These are phyloP conservation scores for Tolypocladium tropicale DNA, from an alignment of 2,329 filamentous ascomycete genomes.

Conservation along the genomic window DNA sequence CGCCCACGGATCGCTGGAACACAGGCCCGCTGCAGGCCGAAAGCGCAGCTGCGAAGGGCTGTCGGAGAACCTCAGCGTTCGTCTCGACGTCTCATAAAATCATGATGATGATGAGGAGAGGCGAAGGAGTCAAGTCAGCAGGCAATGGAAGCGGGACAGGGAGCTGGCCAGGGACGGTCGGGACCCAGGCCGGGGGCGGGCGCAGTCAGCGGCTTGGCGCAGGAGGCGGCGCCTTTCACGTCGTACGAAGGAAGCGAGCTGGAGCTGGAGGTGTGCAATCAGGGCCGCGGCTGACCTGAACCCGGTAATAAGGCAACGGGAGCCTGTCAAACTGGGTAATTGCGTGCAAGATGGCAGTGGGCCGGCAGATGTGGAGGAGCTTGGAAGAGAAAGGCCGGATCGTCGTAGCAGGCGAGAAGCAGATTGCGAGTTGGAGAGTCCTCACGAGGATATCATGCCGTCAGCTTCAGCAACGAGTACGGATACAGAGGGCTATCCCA, in stretches of 20 bases:
- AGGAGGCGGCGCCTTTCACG: not conserved
- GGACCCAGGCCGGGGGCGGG: not conserved
- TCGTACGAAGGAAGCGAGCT: not conserved
- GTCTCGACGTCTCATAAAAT: not conserved
- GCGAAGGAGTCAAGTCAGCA: not conserved
- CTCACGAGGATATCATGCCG: not conserved
- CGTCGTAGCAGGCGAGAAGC: not conserved
- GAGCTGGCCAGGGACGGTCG: not conserved
- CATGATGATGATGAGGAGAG: not conserved
- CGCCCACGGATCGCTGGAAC: constrained; percentile 1
- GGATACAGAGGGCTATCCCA: not conserved
- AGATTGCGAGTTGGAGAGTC: not conserved
- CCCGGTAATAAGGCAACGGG: too few species aligned
- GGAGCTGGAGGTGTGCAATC: too few species aligned
- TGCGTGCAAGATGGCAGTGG: not conserved
- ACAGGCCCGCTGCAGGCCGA: not conserved
- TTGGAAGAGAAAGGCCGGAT: not conserved
- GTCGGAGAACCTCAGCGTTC: not conserved
- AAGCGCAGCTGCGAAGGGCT: not conserved
- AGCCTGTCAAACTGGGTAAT: not conserved
- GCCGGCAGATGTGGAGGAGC: not conserved
- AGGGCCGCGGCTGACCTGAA: not conserved
- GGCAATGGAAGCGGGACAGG: not conserved
- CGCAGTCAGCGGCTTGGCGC: not conserved
- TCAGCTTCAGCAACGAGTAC: not conserved